Base-by-base conservation (phyloP, 2,329 filamentous ascomycete species). In the Paraphoma chrysanthemicola region DNA sequence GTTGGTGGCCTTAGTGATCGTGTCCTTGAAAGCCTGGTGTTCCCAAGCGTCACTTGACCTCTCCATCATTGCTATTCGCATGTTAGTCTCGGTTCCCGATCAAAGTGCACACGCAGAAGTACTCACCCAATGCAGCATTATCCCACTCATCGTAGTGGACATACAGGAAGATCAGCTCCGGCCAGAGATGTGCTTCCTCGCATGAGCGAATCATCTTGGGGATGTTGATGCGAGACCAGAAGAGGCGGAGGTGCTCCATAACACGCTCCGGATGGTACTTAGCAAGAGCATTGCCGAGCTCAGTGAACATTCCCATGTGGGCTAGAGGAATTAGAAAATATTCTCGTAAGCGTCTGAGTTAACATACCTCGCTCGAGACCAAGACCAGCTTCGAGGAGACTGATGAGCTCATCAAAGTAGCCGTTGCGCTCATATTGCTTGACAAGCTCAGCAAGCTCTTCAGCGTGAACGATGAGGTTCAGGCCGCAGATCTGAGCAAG, bases 1-100 rank as follows among this genome's bases (percentile, higher is more conserved):
- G 81, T 99, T 99, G 72, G 93, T 92, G 64, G 97, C 94, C 86
- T 99, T 99, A 80, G 97, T 88, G 54, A 97, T 85, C 49, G 96
- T 98, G 75, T 99, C 96, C 85, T 99, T 99, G 88, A 99, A 99
- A 47, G 96, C 95, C 77, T 97, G 93, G 81, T 99, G 95, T 78
- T 99, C 96, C 95, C 95, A 99, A 1, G 95, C 93, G 82, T 98
- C 96, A 65, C 96, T 90, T 11, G 95, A 91, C 67, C 93, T 92
- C 83, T 99, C 95, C 87, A 99, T 99, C 82, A 99, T 97, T 16
- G 95, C 92, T 47, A 30, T 14, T 23, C 23, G 23, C 23, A 23
- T 23, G 23, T 12, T 17, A 41, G 18, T 8, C 17, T 48, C 14
- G 28, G 9, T 41, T 14, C 7, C n/a, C 29, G 9, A 39, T 28